Conservation (phyloP, 345 rosid genomes). For the Kandelia obovata region DNA sequence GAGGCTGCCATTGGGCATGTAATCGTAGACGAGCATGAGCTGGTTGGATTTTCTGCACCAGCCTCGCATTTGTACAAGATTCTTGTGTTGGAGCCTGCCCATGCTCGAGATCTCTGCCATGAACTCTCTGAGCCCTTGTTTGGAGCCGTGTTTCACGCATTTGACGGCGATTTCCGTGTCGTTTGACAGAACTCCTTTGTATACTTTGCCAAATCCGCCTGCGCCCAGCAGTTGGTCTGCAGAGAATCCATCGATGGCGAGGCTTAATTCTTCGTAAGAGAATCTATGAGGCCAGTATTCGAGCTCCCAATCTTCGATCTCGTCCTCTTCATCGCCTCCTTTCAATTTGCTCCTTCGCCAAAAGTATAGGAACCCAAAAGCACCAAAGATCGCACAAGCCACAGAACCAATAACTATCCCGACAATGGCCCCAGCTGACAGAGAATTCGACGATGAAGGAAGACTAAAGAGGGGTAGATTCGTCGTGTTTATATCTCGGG, state of each 20-base stretch:
- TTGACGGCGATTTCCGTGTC: constrained; percentile 63
- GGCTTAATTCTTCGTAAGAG: constrained; percentile 64
- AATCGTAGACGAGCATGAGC: constrained; percentile 77
- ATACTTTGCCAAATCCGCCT: constrained; percentile 82
- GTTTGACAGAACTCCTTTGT: constrained; percentile 55
- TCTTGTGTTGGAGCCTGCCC: constrained; percentile 86
- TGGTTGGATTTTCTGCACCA: constrained; percentile 80
- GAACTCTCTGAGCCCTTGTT: constrained; percentile 85
- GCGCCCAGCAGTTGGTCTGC: constrained; percentile 59
- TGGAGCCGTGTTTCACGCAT: constrained; percentile 81
- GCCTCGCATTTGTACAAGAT: constrained; percentile 74
- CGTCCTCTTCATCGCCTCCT: constrained; percentile 49
- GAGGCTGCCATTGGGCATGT: constrained; percentile 82
- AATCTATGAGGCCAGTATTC: constrained; percentile 92
- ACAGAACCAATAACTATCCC: constrained; percentile 63
- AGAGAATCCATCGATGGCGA: constrained; percentile 64
- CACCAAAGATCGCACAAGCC: constrained; percentile 34
- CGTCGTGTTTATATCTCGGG: constrained; percentile 59
- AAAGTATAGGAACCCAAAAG: constrained; percentile 32
- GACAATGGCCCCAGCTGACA: constrained; percentile 56
- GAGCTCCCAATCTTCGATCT: constrained; percentile 79
- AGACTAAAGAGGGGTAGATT: constrained; percentile 53
- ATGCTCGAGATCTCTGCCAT: constrained; percentile 94
- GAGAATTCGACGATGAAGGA: constrained; percentile 38
- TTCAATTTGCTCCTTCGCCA: constrained; percentile 41